Evolutionary conservation across 2,329 filamentous ascomycete genomes (phyloP).

Genomic region (Ascochyta fabae): DNA sequence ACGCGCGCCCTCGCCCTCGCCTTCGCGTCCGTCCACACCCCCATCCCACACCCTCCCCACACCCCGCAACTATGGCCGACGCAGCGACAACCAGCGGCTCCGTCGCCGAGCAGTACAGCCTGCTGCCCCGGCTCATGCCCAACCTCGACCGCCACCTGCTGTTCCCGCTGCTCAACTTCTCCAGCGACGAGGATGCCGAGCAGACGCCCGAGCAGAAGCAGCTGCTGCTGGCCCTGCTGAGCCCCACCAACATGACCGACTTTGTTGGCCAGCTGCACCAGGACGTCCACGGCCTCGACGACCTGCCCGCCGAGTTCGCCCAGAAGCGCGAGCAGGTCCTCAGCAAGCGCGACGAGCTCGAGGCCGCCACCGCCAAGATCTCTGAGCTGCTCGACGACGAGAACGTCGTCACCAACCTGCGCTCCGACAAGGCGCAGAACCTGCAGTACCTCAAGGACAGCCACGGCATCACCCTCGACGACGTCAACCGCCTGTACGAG

Average conservation of each 20-base stretch:
- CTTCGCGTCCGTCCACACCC: constrained; percentile 7
- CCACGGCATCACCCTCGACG: constrained; percentile 90
- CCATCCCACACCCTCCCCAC: constrained; percentile 4
- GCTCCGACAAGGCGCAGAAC: constrained; percentile 98
- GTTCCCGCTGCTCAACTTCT: constrained; percentile 94
- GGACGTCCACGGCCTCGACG: constrained; percentile 80
- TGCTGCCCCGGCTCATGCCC: constrained; percentile 87
- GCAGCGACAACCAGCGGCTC: constrained; percentile 46
- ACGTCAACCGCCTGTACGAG: constrained; percentile 95
- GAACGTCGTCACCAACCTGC: constrained; percentile 86
- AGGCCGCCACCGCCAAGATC: constrained; percentile 88
- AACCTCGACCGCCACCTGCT: constrained; percentile 95
- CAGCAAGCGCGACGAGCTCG: constrained; percentile 78
- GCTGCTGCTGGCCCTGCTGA: constrained; percentile 91
- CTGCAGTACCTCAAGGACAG: constrained; percentile 97
- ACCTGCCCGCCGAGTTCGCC: constrained; percentile 82
- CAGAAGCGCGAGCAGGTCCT: constrained; percentile 90
- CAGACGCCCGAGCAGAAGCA: constrained; percentile 74
- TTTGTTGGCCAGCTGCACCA: constrained; percentile 92
- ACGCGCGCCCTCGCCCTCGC: constrained; percentile 15
- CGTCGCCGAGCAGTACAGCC: constrained; percentile 74
- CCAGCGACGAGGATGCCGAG: constrained; percentile 81
- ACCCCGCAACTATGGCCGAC: constrained; percentile 36
- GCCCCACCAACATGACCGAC: constrained; percentile 98
- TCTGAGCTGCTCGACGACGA: constrained; percentile 84